These are phyloP conservation scores for Penicillium steckii DNA, from an alignment of 495 filamentous ascomycete species.

Conservation along the genomic window DNA sequence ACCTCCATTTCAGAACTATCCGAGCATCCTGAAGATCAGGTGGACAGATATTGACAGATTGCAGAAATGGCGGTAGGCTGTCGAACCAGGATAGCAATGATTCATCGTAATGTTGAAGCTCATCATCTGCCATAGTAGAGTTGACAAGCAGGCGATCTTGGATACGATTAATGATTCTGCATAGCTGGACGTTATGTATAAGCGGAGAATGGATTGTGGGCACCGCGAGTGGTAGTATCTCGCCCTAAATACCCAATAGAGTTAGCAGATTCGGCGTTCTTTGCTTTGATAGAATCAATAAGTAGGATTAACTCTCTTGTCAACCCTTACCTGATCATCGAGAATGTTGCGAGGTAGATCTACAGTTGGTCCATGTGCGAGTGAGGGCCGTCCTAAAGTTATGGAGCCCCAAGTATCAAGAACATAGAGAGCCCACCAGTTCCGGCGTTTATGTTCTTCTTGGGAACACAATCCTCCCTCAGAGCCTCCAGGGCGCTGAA, in stretches of 20 bases:
- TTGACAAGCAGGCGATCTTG: constrained; percentile 65
- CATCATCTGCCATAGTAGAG: constrained; percentile 54
- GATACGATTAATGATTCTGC: constrained; percentile 65
- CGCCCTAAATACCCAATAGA: constrained; percentile 2
- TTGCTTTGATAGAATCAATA: too few species aligned
- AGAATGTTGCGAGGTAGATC: constrained; percentile 10
- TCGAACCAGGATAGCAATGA: constrained; percentile 62
- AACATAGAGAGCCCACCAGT: constrained; percentile 71
- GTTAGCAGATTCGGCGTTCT: not conserved
- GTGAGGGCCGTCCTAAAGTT: constrained; percentile 53
- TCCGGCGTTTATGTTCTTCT: constrained; percentile 61
- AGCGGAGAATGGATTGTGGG: constrained; percentile 17
- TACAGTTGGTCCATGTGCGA: constrained; percentile 16
- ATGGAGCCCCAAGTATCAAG: constrained; percentile 68
- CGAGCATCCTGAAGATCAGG: constrained; percentile 63
- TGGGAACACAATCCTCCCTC: constrained; percentile 36
- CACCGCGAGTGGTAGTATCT: constrained; percentile 18
- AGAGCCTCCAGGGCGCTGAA: constrained; percentile 51
- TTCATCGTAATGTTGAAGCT: constrained; percentile 54
- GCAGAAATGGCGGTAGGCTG: constrained; percentile 56
- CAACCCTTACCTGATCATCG: constrained; percentile 8
- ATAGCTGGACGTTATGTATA: constrained; percentile 64
- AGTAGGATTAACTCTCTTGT: not conserved
- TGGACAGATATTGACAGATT: constrained; percentile 56
- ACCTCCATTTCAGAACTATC: constrained; percentile 70